Evolutionary conservation across 495 filamentous ascomycete species (phyloP), one percentile per base, ranked within the genome.

Genomic region (Aspergillus affinis): DNA sequence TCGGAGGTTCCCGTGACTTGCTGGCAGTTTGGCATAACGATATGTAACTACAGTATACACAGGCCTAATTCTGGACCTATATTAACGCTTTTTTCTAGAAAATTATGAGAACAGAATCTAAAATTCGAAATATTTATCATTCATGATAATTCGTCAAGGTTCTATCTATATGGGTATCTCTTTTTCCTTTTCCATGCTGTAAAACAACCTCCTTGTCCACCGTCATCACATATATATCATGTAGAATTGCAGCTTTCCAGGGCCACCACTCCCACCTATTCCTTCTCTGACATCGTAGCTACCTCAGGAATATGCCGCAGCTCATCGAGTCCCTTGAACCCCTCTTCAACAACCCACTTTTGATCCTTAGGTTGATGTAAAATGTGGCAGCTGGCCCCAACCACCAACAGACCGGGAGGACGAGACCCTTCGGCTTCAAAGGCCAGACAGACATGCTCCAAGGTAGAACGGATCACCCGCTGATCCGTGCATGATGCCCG

Each of bases 401-500:
- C 84, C n/a, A 98, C 90, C 51, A 98, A 73, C 68, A 98, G 72
- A 4, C 94, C 94, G 0, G 95, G 94, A 36, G 94, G 94, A 44
- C 95, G 81, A 54, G 87, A 91, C 0, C 94, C 94, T 63, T 93
- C 90, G 60, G 90, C 88, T 72, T 97, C 93, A 58, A 98, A 87
- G 1, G 94, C 94, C 52, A 85, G 79, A 44, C 81, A 88, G 7
- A 97, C 89, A 67, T 88, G 81, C 61, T 87, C 83, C 41, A 98
- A 68, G 5, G 91, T 96, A 2, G 91, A 91, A 53, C 94, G 81
- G 44, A 98, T 91, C 32, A 98, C 91, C 21, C 94, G 79, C 78
- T 98, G 95, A 70, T 98, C 94, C 0, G 91, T 87, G 71, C 94
- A 98, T 47, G 88, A 93, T 0, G 94, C 94, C n/a, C 94, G 81